Evolutionary conservation across 192 early-diverging fungal species (phyloP), one percentile per base, ranked within the genome.

Genomic region (Coemansia sp.): DNA sequence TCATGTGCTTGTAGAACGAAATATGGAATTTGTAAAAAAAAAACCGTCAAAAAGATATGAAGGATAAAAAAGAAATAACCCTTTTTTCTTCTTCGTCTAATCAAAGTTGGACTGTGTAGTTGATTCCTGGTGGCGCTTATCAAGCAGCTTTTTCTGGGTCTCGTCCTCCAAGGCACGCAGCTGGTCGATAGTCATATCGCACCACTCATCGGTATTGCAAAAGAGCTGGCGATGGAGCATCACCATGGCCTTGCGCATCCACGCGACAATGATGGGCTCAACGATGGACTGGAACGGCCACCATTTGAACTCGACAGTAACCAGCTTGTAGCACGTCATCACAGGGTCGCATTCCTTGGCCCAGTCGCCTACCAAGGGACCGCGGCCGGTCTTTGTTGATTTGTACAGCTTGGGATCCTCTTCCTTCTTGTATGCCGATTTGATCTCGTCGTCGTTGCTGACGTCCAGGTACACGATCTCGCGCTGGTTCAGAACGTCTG

Each of bases 271-370:
- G 36, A 87, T 86, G 10, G 73, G 68, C 69, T 93, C 92, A 7
- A 89, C 87, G 30, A 81, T 80, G 10, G 65, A 81, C 60, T 92
- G 91, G 38, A 93, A 49, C 0, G 89, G 89, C 66, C 87, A 91
- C 87, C 88, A 91, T 53, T 85, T 88, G 73, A 93, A 93, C 67
- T 93, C 92, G 18, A 88, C 89, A 12, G 87, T 90, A 4, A 92
- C 87, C 36, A 93, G 69, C 69, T 93, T 93, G 76, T 93, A 93
- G 76, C 92, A 93, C 4, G 90, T 92, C 92, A 93, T 93, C 15
- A 88, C 85, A 16, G 92, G 92, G 23, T 88, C 86, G 53, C 84
- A 88, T 2, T 76, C 87, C 66, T 88, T 71, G 57, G 68, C 80
- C 91, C 91, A 92, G 15, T 69, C 72, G 33, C 68, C 79, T 9